A percentile compares a stretch with the other conserved stretches of the same genome.
phyloP scores from a whole-genome alignment of 768 basidiomycete genomes.

The Kockovaella imperatae region DNA sequence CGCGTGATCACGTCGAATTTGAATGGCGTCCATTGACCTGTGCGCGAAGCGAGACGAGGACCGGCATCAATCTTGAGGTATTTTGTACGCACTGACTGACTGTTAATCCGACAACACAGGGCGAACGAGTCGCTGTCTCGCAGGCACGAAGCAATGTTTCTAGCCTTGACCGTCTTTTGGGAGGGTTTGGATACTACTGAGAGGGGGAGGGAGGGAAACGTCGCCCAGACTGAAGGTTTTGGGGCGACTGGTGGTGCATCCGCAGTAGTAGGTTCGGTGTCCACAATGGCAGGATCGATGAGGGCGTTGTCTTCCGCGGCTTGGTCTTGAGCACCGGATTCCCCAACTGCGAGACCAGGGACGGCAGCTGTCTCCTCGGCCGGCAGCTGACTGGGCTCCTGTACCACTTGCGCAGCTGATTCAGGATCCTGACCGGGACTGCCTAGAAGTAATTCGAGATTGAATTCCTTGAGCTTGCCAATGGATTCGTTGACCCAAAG shows the following conservation, averaged over 20 bases:
- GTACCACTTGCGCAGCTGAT: neutral
- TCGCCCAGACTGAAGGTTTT: conserved; percentile 55
- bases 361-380: neutral
- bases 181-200: conserved; percentile 95
- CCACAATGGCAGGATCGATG: neutral
- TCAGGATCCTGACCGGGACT: conserved; percentile 11
- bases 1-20: conserved; percentile 78
- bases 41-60: conserved; percentile 53
- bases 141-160: conserved; percentile 80
- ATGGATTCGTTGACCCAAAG: conserved; percentile 27
- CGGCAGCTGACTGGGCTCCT: neutral
- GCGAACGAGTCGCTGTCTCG: conserved; percentile 81
- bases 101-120: conserved; percentile 92
- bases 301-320: neutral
- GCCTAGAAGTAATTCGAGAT: conserved; percentile 23
- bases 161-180: conserved; percentile 81
- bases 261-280: neutral
- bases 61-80: conserved; percentile 83
- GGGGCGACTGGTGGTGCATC: neutral
- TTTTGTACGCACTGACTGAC: conserved; percentile 92
- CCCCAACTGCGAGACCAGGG: too few species aligned
- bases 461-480: conserved; percentile 31
- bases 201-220: conserved; percentile 84
- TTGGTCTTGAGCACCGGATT: neutral
- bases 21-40: conserved; percentile 87